Percentiles rank a stretch among this genome's conserved stretches.
phyloP scores from a whole-genome alignment of 768 basidiomycete species.

The Mrakia frigida region DNA sequence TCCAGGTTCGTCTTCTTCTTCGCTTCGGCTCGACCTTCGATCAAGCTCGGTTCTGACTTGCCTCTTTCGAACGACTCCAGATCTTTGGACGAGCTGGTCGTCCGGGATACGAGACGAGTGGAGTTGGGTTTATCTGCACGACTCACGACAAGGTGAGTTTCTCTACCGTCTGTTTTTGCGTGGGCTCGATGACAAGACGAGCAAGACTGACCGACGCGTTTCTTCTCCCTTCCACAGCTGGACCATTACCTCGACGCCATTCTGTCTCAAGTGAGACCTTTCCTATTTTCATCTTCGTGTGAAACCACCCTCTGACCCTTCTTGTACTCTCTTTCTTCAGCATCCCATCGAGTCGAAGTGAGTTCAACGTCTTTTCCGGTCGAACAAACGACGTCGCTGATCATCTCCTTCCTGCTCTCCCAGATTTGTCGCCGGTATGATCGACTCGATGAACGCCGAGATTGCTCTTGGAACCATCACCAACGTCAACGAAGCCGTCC shows the following conservation, averaged over 20 bases:
- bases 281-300: neutral
- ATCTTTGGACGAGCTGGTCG: slow-evolving; percentile 93
- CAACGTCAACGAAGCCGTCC: slow-evolving; percentile 74
- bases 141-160: slow-evolving; percentile 65
- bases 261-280: slow-evolving; percentile 64
- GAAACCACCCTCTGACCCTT: neutral
- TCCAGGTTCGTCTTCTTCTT: slow-evolving; percentile 48
- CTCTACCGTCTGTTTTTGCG: neutral
- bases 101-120: slow-evolving; percentile 64
- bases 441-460: slow-evolving; percentile 91
- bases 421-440: slow-evolving; percentile 73
- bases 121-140: slow-evolving; percentile 95
- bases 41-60: neutral
- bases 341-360: slow-evolving; percentile 95
- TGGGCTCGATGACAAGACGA: too few species aligned
- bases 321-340: slow-evolving; percentile 46
- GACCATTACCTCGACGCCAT: slow-evolving; percentile 83
- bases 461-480: slow-evolving; percentile 90
- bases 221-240: slow-evolving; percentile 45
- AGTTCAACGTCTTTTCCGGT: slow-evolving; percentile 38
- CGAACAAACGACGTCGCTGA: slow-evolving; percentile 4
- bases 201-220: neutral
- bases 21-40: neutral
- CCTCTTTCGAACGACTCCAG: slow-evolving; percentile 43
- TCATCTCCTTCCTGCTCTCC: neutral